Conservation (phyloP, 768 basidiomycete species). For the Russula earlei region DNA sequence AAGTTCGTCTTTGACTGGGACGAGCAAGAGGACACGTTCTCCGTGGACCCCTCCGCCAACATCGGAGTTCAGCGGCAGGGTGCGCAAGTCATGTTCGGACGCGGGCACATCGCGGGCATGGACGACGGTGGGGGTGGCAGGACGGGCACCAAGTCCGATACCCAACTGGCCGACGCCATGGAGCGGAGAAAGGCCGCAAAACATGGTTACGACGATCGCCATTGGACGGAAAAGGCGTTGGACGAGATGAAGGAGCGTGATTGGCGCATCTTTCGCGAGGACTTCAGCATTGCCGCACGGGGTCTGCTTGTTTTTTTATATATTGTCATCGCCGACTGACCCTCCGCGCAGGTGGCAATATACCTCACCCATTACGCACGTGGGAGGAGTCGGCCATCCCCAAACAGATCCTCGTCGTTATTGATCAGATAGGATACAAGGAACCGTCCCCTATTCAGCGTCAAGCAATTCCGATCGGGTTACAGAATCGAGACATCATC, state of each 20-base stretch:
- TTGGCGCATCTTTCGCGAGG: constrained; percentile 98
- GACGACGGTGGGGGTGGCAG: constrained; percentile 52
- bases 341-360: constrained; percentile 60
- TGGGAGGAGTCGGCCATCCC: constrained; percentile 90
- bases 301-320: constrained; percentile 36
- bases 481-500: constrained; percentile 94
- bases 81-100: constrained; percentile 82
- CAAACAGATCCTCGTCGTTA: constrained; percentile 63
- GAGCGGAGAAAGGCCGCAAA: constrained; percentile 77
- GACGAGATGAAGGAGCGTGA: constrained; percentile 94
- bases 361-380: constrained; percentile 86
- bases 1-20: constrained; percentile 99
- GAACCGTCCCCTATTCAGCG: constrained; percentile 96
- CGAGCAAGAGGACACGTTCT: constrained; percentile 87
- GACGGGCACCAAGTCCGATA: constrained; percentile 27
- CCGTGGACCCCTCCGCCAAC: constrained; percentile 63
- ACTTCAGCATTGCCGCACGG: constrained; percentile 91
- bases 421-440: constrained; percentile 90
- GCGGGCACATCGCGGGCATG: constrained; percentile 79
- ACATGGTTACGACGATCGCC: constrained; percentile 81
- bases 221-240: constrained; percentile 94
- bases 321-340: background rate
- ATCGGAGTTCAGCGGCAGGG: constrained; percentile 66
- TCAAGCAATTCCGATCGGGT: constrained; percentile 97
- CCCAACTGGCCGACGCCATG: constrained; percentile 68